Evolutionary conservation across 495 filamentous ascomycete genomes (phyloP).

Genomic region (Niebla homalea): DNA sequence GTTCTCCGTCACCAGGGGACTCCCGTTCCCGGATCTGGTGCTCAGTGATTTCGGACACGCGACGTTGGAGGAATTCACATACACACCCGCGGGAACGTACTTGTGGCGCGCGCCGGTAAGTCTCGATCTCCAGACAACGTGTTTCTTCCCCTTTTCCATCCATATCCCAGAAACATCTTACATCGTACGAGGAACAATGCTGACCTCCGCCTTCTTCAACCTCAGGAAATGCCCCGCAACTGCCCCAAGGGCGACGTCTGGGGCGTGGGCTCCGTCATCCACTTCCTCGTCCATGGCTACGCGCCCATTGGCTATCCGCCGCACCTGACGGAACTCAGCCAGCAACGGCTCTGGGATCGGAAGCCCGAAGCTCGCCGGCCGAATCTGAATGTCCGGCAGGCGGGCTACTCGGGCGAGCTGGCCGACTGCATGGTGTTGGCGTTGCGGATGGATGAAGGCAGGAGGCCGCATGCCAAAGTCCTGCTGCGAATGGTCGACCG

Average conservation of each 20-base stretch:
- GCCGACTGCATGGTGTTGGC: background rate
- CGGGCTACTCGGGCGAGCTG: background rate
- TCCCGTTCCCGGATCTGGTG: conserved; percentile 14
- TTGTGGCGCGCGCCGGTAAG: conserved; percentile 52
- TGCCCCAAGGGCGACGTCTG: conserved; percentile 90
- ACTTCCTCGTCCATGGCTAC: conserved; percentile 3
- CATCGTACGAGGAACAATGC: conserved; percentile 38
- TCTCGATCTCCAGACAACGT: background rate
- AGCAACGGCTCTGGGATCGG: background rate
- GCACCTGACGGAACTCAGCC: background rate
- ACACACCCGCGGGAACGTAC: conserved; percentile 77
- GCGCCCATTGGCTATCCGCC: background rate
- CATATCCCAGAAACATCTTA: too few relatives aligned
- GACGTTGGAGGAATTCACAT: conserved; percentile 67
- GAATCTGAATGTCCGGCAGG: background rate
- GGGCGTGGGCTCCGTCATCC: conserved; percentile 52
- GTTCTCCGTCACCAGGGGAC: background rate
- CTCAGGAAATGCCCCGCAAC: conserved; percentile 72
- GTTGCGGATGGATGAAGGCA: background rate
- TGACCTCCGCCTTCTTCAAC: background rate
- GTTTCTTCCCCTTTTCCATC: too few relatives aligned
- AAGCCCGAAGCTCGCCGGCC: background rate
- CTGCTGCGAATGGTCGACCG: background rate
- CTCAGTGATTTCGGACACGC: conserved; percentile 92
- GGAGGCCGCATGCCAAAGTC: background rate